Evolutionary conservation across 2,329 filamentous ascomycete genomes (phyloP).

Genomic region (Triangularia verruculosa): DNA sequence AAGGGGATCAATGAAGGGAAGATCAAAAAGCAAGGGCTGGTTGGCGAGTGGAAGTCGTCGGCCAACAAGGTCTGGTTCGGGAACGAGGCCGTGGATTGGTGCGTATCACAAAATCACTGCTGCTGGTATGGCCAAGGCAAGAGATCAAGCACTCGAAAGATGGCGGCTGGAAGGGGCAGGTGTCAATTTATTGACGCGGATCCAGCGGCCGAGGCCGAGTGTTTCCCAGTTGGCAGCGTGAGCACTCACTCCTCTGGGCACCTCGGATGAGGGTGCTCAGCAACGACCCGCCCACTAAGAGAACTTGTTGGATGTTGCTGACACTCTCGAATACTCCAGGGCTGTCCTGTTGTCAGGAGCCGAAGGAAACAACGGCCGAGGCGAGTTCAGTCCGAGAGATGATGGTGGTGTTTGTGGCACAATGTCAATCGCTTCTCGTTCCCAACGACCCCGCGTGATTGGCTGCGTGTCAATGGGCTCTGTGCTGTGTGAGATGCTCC

Average conservation of each 20-base stretch:
- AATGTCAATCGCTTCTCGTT: neutral
- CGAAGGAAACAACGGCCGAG: neutral
- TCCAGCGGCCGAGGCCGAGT: constrained; percentile 29
- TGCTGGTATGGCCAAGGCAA: neutral
- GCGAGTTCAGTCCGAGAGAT: neutral
- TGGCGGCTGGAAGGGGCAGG: constrained; percentile 1
- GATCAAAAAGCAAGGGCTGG: neutral
- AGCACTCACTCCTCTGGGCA: neutral
- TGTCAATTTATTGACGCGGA: constrained; percentile 20
- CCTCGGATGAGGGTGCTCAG: neutral
- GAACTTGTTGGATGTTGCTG: neutral
- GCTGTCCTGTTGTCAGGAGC: neutral
- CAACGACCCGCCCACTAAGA: neutral
- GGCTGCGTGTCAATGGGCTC: neutral
- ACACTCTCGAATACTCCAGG: neutral
- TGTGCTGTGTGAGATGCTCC: neutral
- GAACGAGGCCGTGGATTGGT: neutral
- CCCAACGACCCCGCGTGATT: neutral
- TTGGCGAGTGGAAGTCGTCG: neutral
- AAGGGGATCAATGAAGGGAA: neutral
- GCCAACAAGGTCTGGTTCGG: neutral
- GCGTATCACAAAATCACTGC: neutral
- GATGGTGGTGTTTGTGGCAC: neutral
- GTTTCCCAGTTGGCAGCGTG: neutral
- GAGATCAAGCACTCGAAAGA: neutral